Evolutionary conservation across 2,329 filamentous ascomycete species (phyloP).

Genomic region (Berkeleyomyces rouxiae): DNA sequence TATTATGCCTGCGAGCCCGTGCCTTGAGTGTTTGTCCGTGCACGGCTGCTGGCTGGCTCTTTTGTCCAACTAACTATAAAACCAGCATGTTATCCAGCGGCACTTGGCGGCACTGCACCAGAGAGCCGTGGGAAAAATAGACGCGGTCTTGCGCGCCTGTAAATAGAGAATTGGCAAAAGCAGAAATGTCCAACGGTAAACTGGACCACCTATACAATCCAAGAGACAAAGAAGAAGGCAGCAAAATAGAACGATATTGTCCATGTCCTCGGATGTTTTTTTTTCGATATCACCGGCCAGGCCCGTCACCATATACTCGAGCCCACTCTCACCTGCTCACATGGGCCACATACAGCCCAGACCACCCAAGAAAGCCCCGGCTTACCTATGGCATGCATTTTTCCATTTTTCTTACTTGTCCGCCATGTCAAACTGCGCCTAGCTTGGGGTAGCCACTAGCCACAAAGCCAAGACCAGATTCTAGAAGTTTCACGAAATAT

Average conservation of each 20-base stretch:
- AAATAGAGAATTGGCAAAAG: neutral
- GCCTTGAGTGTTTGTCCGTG: neutral
- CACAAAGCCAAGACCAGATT: neutral
- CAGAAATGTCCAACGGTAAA: neutral
- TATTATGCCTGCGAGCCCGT: neutral
- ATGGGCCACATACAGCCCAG: neutral
- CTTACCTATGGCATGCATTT: neutral
- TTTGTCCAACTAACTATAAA: neutral
- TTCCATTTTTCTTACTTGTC: neutral
- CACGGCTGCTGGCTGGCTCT: neutral
- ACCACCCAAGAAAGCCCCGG: neutral
- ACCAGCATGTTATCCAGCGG: neutral
- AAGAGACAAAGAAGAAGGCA: neutral
- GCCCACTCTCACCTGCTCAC: neutral
- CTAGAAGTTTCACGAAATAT: neutral
- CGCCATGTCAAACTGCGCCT: neutral
- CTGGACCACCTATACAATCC: neutral
- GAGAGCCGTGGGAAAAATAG: neutral
- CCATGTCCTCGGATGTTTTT: neutral
- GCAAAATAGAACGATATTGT: neutral
- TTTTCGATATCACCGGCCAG: neutral
- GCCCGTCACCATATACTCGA: no score
- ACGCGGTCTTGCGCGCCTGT: neutral
- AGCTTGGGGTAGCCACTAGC: neutral
- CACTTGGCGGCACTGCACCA: neutral